These are phyloP conservation scores for Pyrenophora seminiperda DNA, from an alignment of 2,329 filamentous ascomycete species.

Conservation along the genomic window DNA sequence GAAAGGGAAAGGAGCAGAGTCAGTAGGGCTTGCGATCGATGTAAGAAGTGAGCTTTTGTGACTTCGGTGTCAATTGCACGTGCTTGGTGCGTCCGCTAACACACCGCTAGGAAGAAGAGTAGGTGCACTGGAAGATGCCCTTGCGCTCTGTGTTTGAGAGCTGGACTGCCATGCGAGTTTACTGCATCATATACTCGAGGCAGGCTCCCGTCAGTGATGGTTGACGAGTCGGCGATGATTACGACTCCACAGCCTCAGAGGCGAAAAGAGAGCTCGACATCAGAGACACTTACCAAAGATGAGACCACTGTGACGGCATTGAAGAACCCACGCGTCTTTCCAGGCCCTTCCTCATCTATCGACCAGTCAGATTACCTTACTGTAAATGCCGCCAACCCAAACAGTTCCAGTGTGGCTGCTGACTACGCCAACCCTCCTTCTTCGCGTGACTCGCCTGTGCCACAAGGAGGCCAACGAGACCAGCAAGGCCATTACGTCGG, in stretches of 20 bases:
- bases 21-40: constrained; percentile 56
- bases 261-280: constrained; percentile 17
- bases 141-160: constrained; percentile 40
- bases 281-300: constrained; percentile 17
- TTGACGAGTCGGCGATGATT: constrained; percentile 39
- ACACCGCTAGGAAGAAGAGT: constrained; percentile 41
- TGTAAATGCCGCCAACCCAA: constrained; percentile 4
- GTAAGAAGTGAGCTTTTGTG: constrained; percentile 51
- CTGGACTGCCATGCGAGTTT: constrained; percentile 53
- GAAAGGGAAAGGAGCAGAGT: constrained; percentile 50
- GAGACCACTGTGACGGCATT: constrained; percentile 20
- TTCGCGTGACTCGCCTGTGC: constrained; percentile 54
- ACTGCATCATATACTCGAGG: constrained; percentile 58
- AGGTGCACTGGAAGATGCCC: constrained; percentile 46
- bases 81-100: constrained; percentile 17
- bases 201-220: constrained; percentile 50
- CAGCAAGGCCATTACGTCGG: constrained; percentile 57
- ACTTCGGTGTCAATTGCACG: constrained; percentile 7
- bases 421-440: constrained; percentile 28
- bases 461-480: constrained; percentile 49
- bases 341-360: constrained; percentile 16
- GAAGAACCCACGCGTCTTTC: constrained; percentile 27
- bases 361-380: constrained; percentile 23
- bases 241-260: constrained; percentile 22
- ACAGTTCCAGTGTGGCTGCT: constrained; percentile 20